Base-by-base conservation (phyloP, 805 yeast species). In the Pichia nakasei region DNA sequence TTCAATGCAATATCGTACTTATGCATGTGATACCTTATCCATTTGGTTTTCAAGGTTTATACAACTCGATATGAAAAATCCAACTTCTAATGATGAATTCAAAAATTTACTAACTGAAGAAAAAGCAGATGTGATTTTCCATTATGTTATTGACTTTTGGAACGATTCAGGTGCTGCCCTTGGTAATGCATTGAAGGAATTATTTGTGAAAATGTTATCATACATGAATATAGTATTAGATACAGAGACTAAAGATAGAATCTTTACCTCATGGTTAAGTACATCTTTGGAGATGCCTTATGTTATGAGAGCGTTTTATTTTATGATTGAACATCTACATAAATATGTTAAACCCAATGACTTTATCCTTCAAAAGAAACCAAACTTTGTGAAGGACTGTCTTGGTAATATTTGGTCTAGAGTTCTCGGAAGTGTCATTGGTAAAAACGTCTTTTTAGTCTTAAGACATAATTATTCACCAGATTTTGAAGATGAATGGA, bases 161-260 rank as follows among this genome's bases (percentile, higher is more conserved):
- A 77, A 76, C 42, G 85, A 80, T 41, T 73, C 85, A 1, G 80
- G 82, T 5, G 77, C 84, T 2, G 80, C 94, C 0, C 59, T 85
- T 22, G 77, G 82, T 6, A 85, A 82, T 54, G 80, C 94, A 0
- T 58, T 85, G 42, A 73, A 69, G 43, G 84, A 78, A 27, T 55
- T 87, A 38, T 72, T 86, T 39, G 43, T 58, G 2, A 85, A 81
- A 51, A 54, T 81, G 40, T 57, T 81, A 11, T 48, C 53, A 2
- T 64, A 78, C 20, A 62, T 37, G 51, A 55, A 35, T 41, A 51
- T 12, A 41, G 36, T 41, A 1, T 22, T 45, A 33, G 36, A 42
- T 26, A 9, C 35, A 8, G 51, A 45, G 18, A 36, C 37, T 0
- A 49, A 55, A 17, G 50, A 57, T 34, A 37, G 46, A 1, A 38